Percentiles rank a stretch among this genome's conserved stretches.
Evolutionary conservation across 768 basidiomycete species (phyloP).

Genomic region (Lactifluus pinguis): DNA sequence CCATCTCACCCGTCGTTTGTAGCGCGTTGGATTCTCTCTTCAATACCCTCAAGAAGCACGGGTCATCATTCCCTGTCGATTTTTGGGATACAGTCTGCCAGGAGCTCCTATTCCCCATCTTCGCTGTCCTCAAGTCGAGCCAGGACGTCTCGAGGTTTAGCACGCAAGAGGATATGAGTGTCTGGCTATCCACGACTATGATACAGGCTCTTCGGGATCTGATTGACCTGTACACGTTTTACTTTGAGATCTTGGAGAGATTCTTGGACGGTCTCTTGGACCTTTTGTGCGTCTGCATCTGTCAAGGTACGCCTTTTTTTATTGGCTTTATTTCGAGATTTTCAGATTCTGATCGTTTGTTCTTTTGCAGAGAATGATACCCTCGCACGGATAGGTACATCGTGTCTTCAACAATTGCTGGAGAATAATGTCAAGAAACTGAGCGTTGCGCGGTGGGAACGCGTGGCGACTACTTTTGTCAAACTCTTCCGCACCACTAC

Average conservation of each 20-base stretch:
- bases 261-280: constrained; percentile 92
- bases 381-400: constrained; percentile 92
- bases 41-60: constrained; percentile 85
- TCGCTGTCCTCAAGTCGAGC: constrained; percentile 88
- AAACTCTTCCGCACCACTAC: constrained; percentile 97
- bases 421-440: constrained; percentile 90
- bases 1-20: constrained; percentile 11
- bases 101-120: constrained; percentile 96
- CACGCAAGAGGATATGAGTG: constrained; percentile 98
- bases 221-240: constrained; percentile 91
- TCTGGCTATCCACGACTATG: constrained; percentile 99
- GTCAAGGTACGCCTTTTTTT: constrained; percentile 70
- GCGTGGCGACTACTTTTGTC: constrained; percentile 85
- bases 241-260: constrained; percentile 84
- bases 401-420: constrained; percentile 91
- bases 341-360: constrained; percentile 4
- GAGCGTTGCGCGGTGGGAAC: constrained; percentile 79
- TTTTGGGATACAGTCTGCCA: constrained; percentile 99
- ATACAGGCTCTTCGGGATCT: constrained; percentile 94
- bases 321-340: neutral
- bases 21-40: constrained; percentile 98
- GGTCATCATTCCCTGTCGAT: constrained; percentile 72
- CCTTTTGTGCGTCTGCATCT: constrained; percentile 91
- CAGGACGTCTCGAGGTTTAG: constrained; percentile 89
- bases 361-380: constrained; percentile 82